phyloP scores from a whole-genome alignment of 768 basidiomycete species.

The Kwoniella pini region DNA sequence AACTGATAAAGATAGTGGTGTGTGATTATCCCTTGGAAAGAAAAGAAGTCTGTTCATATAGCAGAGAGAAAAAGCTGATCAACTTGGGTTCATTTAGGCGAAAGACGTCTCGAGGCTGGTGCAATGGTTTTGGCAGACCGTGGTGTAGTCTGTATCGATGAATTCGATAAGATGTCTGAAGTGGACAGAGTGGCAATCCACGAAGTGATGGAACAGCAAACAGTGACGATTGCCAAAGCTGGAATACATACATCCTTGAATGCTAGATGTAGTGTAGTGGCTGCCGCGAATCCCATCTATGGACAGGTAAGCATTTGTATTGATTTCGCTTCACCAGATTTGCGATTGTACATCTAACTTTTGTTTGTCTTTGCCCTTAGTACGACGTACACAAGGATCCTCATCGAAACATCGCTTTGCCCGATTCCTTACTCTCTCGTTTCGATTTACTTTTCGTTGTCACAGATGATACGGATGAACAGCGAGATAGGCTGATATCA shows the following conservation, averaged over 20 bases:
- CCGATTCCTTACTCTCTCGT: slow-evolving; percentile 95
- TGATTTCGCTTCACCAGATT: not conserved
- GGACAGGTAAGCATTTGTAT: slow-evolving; percentile 67
- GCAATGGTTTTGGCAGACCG: slow-evolving; percentile 99
- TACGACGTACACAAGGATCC: slow-evolving; percentile 99
- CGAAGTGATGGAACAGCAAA: slow-evolving; percentile 99
- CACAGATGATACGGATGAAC: slow-evolving; percentile 96
- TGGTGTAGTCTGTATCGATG: slow-evolving; percentile 98
- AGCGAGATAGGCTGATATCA: slow-evolving; percentile 87
- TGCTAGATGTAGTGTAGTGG: slow-evolving; percentile 94
- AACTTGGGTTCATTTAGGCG: slow-evolving; percentile 53
- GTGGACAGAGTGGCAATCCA: slow-evolving; percentile 98
- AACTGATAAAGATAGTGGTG: slow-evolving; percentile 92
- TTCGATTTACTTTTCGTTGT: slow-evolving; percentile 98
- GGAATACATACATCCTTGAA: slow-evolving; percentile 98
- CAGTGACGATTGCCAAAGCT: slow-evolving; percentile 98
- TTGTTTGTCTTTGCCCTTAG: slow-evolving; percentile 55
- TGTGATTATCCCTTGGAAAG: slow-evolving; percentile 11
- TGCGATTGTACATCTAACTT: not conserved
- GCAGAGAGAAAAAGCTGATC: not conserved
- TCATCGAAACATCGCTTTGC: slow-evolving; percentile 96
- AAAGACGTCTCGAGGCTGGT: slow-evolving; percentile 93
- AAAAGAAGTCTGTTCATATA: not conserved
- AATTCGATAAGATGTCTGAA: slow-evolving; percentile 99
- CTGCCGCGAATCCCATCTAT: slow-evolving; percentile 98